Conservation (phyloP, 2,329 filamentous ascomycete genomes). For the Cryphonectria nitschkei region DNA sequence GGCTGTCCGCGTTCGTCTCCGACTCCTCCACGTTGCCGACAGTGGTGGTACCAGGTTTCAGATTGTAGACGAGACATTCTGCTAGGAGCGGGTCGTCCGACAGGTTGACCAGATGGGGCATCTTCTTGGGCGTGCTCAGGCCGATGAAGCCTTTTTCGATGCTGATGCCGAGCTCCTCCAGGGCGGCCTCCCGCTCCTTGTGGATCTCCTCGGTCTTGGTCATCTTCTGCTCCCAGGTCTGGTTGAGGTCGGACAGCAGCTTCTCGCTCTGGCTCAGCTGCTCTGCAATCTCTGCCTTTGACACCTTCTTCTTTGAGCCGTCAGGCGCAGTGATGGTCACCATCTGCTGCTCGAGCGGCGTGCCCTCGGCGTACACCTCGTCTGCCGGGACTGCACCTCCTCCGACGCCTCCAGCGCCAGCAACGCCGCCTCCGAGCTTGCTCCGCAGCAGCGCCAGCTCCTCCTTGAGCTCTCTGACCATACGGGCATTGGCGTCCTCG, state of each 20-base stretch:
- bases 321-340: slow-evolving; percentile 90
- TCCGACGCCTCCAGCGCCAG: slow-evolving; percentile 41
- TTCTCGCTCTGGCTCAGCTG: slow-evolving; percentile 97
- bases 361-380: slow-evolving; percentile 88
- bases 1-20: slow-evolving; percentile 73
- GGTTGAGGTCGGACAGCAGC: slow-evolving; percentile 91
- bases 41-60: slow-evolving; percentile 92
- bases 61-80: slow-evolving; percentile 96
- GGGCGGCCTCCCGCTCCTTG: slow-evolving; percentile 90
- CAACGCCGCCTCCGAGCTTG: slow-evolving; percentile 69
- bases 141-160: slow-evolving; percentile 99
- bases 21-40: slow-evolving; percentile 95
- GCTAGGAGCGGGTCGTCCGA: slow-evolving; percentile 93
- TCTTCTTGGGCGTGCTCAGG: slow-evolving; percentile 95
- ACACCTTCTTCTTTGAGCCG: slow-evolving; percentile 89
- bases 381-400: slow-evolving; percentile 62
- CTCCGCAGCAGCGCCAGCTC: slow-evolving; percentile 83
- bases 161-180: slow-evolving; percentile 97
- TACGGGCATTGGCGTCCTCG: slow-evolving; percentile 96
- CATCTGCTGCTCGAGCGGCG: slow-evolving; percentile 92
- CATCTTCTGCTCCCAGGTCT: slow-evolving; percentile 98
- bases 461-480: slow-evolving; percentile 98
- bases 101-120: slow-evolving; percentile 97
- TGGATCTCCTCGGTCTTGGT: slow-evolving; percentile 95
- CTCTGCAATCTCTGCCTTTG: slow-evolving; percentile 96